Base-by-base conservation (phyloP, 1,139 yeast genomes). In the Eremothecium coryli region DNA sequence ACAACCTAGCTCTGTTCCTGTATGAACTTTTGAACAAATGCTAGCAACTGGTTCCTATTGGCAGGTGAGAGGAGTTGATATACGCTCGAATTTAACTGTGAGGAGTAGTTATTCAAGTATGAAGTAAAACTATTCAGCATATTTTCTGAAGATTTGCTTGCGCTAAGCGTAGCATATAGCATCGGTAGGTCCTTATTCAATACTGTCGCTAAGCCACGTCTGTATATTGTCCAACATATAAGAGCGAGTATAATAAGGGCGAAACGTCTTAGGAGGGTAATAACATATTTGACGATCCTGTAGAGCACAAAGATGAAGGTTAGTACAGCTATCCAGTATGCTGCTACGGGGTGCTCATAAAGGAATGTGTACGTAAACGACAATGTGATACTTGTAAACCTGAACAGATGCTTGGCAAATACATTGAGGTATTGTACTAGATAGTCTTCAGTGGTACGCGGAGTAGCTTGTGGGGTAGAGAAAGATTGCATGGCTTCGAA, bases 211-310 rank as follows among this genome's bases (percentile, higher is more conserved):
- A 11, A 17, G 4, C 30, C 30, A n/a, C 30, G 30, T 11, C 14
- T 10, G 22, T 27, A 27, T n/a, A 18, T 22, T 5, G 14, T 12
- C 4, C 9, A 11, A 5, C 22, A n/a, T 4, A 14, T n/a, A n/a
- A 27, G 14, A 4, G 17, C 15, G 22, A 27, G 22, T 9, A 27
- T 14, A 14, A 27, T n/a, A n/a, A 27, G 22, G 22, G 30, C 20
- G 11, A 27, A 17, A 9, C 30, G 20, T 16, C 14, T 16, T 4
- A 27, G n/a, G 12, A 16, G 22, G 5, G 22, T 14, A n/a, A 27
- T 5, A 5, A 27, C 13, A 5, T 16, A 16, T n/a, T 22, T 10
- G 8, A 18, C 22, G 9, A 27, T 10, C 11, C 30, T n/a, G 14
- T 16, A 5, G 12, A 18, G 15, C 15, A 18, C 22, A 14, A 27